Evolutionary conservation across 768 basidiomycete species (phyloP).

Genomic region (Auriscalpium orientale): DNA sequence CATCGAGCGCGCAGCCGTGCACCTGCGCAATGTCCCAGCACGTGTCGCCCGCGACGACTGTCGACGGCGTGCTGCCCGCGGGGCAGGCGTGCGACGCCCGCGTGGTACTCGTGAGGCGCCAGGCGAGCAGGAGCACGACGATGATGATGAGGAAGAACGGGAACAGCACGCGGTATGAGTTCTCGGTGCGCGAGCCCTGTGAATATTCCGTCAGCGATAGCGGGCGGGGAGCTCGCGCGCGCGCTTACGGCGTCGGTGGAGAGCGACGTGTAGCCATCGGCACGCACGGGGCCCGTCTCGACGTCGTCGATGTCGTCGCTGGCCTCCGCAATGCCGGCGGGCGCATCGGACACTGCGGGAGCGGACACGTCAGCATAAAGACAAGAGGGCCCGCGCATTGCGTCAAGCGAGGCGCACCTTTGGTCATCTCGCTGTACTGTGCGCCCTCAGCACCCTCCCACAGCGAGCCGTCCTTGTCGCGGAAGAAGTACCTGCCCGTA

Average conservation of each 20-base stretch:
- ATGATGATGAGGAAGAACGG: constrained; percentile 15
- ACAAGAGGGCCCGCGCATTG: neutral
- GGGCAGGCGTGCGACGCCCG: constrained; percentile 8
- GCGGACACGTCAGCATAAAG: neutral
- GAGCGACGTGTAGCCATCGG: constrained; percentile 3
- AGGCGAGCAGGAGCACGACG: constrained; percentile 14
- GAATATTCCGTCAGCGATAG: neutral
- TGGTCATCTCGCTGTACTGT: constrained; percentile 45
- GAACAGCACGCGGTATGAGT: constrained; percentile 16
- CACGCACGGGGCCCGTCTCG: constrained; percentile 9
- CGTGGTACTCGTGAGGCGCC: constrained; percentile 5
- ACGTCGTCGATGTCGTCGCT: constrained; percentile 6
- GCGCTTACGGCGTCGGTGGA: constrained; percentile 10
- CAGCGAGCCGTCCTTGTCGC: constrained; percentile 41
- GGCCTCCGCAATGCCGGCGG: neutral
- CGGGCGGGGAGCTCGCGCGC: neutral
- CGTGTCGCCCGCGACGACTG: constrained; percentile 14
- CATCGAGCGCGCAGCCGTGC: constrained; percentile 13
- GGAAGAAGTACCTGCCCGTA: constrained; percentile 57
- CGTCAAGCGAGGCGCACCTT: constrained; percentile 23
- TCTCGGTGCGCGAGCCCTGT: neutral
- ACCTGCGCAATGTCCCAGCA: constrained; percentile 15
- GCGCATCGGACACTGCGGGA: neutral
- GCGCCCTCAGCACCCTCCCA: constrained; percentile 58
- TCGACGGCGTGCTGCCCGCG: constrained; percentile 11